These are phyloP conservation scores for Malus hybrid DNA, from an alignment of 331 rosid species.

Conservation along the genomic window DNA sequence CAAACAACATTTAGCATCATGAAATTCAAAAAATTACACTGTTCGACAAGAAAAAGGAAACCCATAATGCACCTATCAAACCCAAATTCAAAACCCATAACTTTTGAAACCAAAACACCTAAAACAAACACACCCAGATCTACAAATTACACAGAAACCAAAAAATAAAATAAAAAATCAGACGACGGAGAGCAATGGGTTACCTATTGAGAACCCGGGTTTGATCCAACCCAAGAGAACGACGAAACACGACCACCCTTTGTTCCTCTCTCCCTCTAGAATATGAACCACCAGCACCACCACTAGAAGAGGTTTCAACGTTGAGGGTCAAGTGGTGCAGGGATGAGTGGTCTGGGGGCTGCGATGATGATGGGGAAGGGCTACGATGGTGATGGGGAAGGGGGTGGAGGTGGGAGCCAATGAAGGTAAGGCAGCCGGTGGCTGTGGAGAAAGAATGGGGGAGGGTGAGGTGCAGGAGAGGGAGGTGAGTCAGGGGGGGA, in stretches of 20 bases:
- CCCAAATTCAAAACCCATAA: neutral
- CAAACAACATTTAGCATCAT: neutral
- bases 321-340: neutral
- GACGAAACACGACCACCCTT: neutral
- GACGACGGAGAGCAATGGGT: neutral
- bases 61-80: neutral
- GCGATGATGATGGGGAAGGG: too few species aligned
- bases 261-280: neutral
- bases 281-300: neutral
- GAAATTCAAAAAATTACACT: neutral
- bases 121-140: slow-evolving; percentile 14
- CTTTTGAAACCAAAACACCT: neutral
- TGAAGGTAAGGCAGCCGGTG: too few species aligned
- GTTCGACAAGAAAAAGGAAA: neutral
- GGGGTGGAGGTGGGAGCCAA: too few species aligned
- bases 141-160: neutral
- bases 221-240: slow-evolving; percentile 6
- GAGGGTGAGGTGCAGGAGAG: too few species aligned
- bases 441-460: too few species aligned
- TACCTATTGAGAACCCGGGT: slow-evolving; percentile 3
- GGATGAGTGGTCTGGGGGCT: too few species aligned
- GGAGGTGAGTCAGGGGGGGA: too few species aligned
- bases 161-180: neutral
- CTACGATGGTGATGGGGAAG: too few species aligned
- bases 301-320: neutral